phyloP scores from a whole-genome alignment of 1,284 basidiomycete species.

The Xerocomus minutiporus region DNA sequence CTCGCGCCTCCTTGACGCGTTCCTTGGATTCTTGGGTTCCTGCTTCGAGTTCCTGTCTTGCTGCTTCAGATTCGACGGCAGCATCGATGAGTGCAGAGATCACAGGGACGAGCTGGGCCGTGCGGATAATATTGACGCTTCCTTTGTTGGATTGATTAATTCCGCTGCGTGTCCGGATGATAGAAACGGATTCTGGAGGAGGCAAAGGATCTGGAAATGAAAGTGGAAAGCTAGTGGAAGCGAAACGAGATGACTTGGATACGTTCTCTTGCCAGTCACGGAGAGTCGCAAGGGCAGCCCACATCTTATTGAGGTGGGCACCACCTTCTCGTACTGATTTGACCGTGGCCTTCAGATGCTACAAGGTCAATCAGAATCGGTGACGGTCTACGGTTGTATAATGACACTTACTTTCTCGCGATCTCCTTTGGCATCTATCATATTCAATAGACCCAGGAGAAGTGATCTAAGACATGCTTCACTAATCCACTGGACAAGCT shows the following conservation, averaged over 20 bases:
- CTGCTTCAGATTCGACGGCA: slow-evolving; percentile 40
- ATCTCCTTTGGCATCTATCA: slow-evolving; percentile 45
- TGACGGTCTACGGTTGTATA: slow-evolving; percentile 17
- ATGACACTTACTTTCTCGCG: slow-evolving; percentile 34
- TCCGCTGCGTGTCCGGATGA: slow-evolving; percentile 31
- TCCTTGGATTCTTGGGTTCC: slow-evolving; percentile 54
- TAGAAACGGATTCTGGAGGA: slow-evolving; percentile 35
- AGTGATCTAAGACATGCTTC: slow-evolving; percentile 60
- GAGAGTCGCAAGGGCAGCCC: slow-evolving; percentile 48
- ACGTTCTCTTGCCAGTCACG: slow-evolving; percentile 34
- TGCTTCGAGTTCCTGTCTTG: slow-evolving; percentile 57
- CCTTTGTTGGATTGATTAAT: slow-evolving; percentile 36
- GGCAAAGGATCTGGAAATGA: slow-evolving; percentile 55
- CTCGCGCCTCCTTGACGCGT: slow-evolving; percentile 44
- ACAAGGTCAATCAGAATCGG: slow-evolving; percentile 5
- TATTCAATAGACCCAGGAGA: slow-evolving; percentile 52
- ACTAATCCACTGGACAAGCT: slow-evolving; percentile 54
- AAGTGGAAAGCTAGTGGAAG: slow-evolving; percentile 20
- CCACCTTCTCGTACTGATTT: slow-evolving; percentile 51
- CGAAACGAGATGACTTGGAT: slow-evolving; percentile 20
- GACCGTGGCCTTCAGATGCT: slow-evolving; percentile 45
- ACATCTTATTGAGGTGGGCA: slow-evolving; percentile 56
- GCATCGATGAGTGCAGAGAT: slow-evolving; percentile 53
- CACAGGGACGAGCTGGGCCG: slow-evolving; percentile 64
- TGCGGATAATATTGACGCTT: slow-evolving; percentile 40